Evolutionary conservation across 2,329 filamentous ascomycete genomes (phyloP), one percentile per base, ranked within the genome.

Genomic region (Phaeoacremonium minimum): DNA sequence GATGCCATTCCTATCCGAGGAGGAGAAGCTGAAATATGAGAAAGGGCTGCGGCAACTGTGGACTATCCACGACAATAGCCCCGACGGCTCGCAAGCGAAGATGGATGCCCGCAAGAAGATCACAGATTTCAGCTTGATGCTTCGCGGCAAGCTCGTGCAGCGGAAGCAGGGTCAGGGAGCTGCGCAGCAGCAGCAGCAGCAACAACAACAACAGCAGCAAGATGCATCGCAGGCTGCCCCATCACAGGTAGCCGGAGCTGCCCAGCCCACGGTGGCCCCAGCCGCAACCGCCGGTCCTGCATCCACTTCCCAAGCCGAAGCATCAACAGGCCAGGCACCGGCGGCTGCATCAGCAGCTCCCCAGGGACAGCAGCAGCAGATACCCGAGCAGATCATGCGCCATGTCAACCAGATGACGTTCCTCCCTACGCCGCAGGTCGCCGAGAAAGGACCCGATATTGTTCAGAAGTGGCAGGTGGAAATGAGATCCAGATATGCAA

Each of bases 21-120:
- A 73, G 2, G 79, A 83, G 38, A 77, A 74, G 47, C 47, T 47
- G 3, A 79, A 78, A 46, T 83, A 81, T 46, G 75, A 81, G 46
- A 56, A 63, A 3, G 78, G 78, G 2, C 59, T 83, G 1, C 61
- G 65, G 8, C 50, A 59, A 2, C 58, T 83, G 1, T 83, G 75
- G 70, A 64, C 58, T 15, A 64, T 74, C 28, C 68, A 74, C 31
- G 69, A 73, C 40, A 68, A 63, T 15, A 57, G 63, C 1, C 55
- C 67, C 0, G 60, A 65, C 2, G 71, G 72, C 15, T 74, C 73
- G 4, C 47, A 50, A 1, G 66, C 72, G 15, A 69, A 80, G 31
- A 54, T 64, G 16, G 60, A 63, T 0, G 77, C 78, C 0, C 71
- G 69, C 44, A 66, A 67, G 28, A 82, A 80, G 57, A 73, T 83